Evolutionary conservation across 768 basidiomycete genomes (phyloP), one percentile per base, ranked within the genome.

Genomic region (Pisolithus orientalis): DNA sequence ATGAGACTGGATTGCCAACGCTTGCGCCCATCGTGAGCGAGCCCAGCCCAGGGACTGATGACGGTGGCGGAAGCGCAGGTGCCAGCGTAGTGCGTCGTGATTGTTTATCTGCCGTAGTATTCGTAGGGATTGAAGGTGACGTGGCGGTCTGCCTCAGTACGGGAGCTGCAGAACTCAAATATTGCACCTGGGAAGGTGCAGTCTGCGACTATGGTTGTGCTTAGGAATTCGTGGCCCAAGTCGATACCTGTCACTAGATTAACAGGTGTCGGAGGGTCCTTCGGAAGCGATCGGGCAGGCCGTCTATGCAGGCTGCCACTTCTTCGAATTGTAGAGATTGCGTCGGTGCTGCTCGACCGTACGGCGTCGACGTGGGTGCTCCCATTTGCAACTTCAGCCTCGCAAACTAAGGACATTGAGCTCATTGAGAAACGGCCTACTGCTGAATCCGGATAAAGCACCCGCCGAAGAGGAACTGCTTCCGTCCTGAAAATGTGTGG

Each of bases 381-480:
- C 11, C 16, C 43, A 7, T 37, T 32, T 8, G 43, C 51, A 24
- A 25, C 34, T 7, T 62, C 53, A 34, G 70, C 72, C 38, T 72
- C 73, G 2, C 64, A 70, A 38, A 75, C 46, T 1, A 80, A 81
- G 2, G 80, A 76, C 47, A 66, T 59, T 1, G 79, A 77, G 0
- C 74, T 75, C 50, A 67, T 74, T 2, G 79, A 80, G 34, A 75
- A 62, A 7, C 74, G 73, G 21, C 69, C 65, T n/a, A 29, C 53
- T 56, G 53, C 55, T 58, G 14, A 45, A 29, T 4, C 16, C 28
- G n/a, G 28, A 24, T 1, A 14, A 31, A 6, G 66, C 53, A 24
- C 57, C 63, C 3, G 65, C 59, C 13, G 57, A 53, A 1, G 68
- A 73, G 29, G 73, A 72, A 37, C 62, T 44, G 31, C 53, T 53